Conservation (phyloP, 1,284 basidiomycete genomes). For the Cryptococcus deneoformans region DNA sequence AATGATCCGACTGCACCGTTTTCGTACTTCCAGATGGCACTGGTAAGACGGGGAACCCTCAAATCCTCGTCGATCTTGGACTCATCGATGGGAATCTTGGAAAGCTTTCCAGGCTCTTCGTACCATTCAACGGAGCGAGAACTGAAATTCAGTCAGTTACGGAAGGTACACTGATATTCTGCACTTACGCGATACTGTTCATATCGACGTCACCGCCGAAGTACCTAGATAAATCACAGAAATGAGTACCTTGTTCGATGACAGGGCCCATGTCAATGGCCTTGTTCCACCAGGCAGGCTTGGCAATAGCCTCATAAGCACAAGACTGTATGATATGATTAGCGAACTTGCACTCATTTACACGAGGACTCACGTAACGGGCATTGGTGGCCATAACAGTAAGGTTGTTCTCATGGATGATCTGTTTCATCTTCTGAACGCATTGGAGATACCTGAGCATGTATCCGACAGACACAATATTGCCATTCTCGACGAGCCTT, state of each 20-base stretch:
- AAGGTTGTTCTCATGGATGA: slow-evolving; percentile 90
- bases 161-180: neutral
- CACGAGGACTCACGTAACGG: slow-evolving; percentile 58
- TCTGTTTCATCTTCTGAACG: slow-evolving; percentile 97
- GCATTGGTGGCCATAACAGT: slow-evolving; percentile 98
- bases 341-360: slow-evolving; percentile 50
- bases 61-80: slow-evolving; percentile 46
- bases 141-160: slow-evolving; percentile 14
- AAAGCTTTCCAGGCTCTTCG: slow-evolving; percentile 81
- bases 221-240: slow-evolving; percentile 73
- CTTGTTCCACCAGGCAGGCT: slow-evolving; percentile 99
- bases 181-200: slow-evolving; percentile 60
- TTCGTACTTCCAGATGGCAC: slow-evolving; percentile 70
- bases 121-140: slow-evolving; percentile 89
- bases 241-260: slow-evolving; percentile 93
- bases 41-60: slow-evolving; percentile 49
- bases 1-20: slow-evolving; percentile 88
- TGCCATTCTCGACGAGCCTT: slow-evolving; percentile 63
- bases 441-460: slow-evolving; percentile 93
- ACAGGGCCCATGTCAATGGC: slow-evolving; percentile 75
- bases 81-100: slow-evolving; percentile 61
- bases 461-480: slow-evolving; percentile 84
- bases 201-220: slow-evolving; percentile 97
- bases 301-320: slow-evolving; percentile 85
- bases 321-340: slow-evolving; percentile 49